Base-by-base conservation (phyloP, 805 yeast species). In the Kodamaea neixiangensis region DNA sequence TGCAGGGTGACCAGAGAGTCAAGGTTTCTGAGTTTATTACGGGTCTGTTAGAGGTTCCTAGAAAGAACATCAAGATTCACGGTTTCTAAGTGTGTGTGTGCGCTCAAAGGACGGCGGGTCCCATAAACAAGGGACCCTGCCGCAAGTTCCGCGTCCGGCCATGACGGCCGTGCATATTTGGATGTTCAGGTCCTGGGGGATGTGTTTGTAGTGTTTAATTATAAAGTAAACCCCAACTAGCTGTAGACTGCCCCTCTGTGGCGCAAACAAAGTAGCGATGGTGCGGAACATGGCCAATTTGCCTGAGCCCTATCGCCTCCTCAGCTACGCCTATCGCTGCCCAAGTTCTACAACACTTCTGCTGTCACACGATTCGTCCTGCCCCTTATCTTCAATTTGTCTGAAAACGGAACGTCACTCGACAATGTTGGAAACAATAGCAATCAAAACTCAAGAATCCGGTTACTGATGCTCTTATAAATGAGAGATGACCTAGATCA, bases 1-100 rank as follows among this genome's bases (percentile, higher is more conserved):
- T 93, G 72, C 98, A 94, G 79, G 99, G 99, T 73, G 99, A 93
- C 71, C 99, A 93, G 79, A 89, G 99, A 79, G 87, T 90, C 59
- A 93, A 93, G 73, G 97, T 93, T 56, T 83, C 87, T 79, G 97
- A 91, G 72, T 93, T 93, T 65, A 83, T 93, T 78, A 86, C 89
- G 63, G 72, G 86, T 56, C 92, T 89, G 70, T 81, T 94, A 61
- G 90, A 87, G 62, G 79, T 94, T 66, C 94, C 91, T 71, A 93
- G 92, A 89, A 90, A 90, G 81, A 90, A 87, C 76, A 93, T 93
- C 77, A 94, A 94, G 80, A 89, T 94, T 71, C 99, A 93, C 77
- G 99, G 99, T 77, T 93, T 93, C 81, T 94, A 79, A 79, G 50
- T 41, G 15, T 11, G 18, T 19, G 15, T 15, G 47, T 33, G 34